These are phyloP conservation scores for Xylaria bambusicola DNA, from an alignment of 495 filamentous ascomycete species.

Conservation along the genomic window DNA sequence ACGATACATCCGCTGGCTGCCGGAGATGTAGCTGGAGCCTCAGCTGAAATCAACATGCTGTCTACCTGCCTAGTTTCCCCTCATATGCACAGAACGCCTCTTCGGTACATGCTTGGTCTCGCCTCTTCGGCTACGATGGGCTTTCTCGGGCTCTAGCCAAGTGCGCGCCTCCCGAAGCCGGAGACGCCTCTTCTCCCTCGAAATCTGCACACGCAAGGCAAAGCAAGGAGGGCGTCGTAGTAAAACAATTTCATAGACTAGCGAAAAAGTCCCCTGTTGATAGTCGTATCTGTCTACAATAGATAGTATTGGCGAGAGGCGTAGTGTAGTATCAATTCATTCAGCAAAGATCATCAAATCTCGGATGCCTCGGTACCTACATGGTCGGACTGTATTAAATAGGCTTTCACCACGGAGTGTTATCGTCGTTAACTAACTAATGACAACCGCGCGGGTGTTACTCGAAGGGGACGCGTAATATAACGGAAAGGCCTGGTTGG, in stretches of 20 bases:
- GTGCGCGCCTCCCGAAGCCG: background rate
- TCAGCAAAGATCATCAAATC: background rate
- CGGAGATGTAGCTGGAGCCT: background rate
- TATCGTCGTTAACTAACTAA: too few relatives aligned
- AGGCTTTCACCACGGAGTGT: too few relatives aligned
- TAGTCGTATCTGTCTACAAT: background rate
- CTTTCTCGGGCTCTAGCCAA: background rate
- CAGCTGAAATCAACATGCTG: background rate
- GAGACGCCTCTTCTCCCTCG: background rate
- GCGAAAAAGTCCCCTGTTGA: too few relatives aligned
- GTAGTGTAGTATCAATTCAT: background rate
- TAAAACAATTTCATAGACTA: background rate
- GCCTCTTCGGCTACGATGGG: background rate
- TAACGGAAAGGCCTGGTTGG: background rate
- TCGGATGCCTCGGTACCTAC: background rate
- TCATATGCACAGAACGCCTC: constrained; percentile 1
- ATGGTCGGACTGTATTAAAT: too few relatives aligned
- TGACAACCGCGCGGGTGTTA: constrained; percentile 4
- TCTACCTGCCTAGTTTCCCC: background rate
- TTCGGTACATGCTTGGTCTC: background rate
- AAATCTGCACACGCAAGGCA: too few relatives aligned
- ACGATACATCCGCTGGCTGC: background rate
- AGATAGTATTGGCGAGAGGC: background rate
- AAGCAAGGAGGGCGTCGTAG: background rate
- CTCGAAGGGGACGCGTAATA: background rate